Percentiles rank a stretch among this genome's conserved stretches.
Conservation (phyloP, 2,329 filamentous ascomycete genomes). For the Phaeophleospora eucalypticola region DNA sequence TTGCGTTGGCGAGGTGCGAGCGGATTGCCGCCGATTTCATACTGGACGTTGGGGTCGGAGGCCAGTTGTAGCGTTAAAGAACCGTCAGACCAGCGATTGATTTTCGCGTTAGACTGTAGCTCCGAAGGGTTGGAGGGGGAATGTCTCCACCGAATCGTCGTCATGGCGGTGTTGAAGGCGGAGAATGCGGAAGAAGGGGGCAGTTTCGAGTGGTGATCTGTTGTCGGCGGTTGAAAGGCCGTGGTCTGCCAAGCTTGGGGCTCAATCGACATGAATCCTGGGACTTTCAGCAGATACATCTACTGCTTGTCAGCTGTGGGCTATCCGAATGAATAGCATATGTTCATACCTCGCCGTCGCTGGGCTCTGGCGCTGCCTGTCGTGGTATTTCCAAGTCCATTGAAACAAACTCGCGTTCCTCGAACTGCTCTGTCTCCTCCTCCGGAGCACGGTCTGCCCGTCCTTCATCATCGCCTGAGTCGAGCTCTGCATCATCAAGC, state of each 20-base stretch:
- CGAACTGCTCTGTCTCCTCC: constrained; percentile 44
- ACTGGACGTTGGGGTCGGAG: constrained; percentile 63
- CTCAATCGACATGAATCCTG: constrained; percentile 66
- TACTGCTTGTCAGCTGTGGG: constrained; percentile 31
- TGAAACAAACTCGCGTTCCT: constrained; percentile 47
- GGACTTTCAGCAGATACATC: constrained; percentile 68
- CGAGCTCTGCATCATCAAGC: constrained; percentile 60
- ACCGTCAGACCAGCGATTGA: constrained; percentile 76
- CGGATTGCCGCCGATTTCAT: constrained; percentile 66
- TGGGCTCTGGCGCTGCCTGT: constrained; percentile 66
- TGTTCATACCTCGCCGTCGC: constrained; percentile 60
- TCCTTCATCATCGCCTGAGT: constrained; percentile 59
- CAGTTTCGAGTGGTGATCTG: constrained; percentile 51
- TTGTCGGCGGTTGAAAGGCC: constrained; percentile 61
- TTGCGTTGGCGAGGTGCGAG: constrained; percentile 59
- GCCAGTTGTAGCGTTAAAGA: constrained; percentile 72
- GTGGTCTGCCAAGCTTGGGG: constrained; percentile 63
- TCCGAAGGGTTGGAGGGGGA: constrained; percentile 61
- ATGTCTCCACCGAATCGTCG: constrained; percentile 65
- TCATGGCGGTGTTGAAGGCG: constrained; percentile 61
- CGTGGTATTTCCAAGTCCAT: constrained; percentile 63
- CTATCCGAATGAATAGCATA: background rate
- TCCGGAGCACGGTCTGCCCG: constrained; percentile 58
- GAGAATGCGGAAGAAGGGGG: constrained; percentile 49
- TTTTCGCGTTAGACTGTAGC: constrained; percentile 69